Percentiles rank a stretch among this genome's conserved stretches.
These are phyloP conservation scores for Saccharomycopsis sp. DNA, from an alignment of 805 yeast genomes.

Conservation along the genomic window DNA sequence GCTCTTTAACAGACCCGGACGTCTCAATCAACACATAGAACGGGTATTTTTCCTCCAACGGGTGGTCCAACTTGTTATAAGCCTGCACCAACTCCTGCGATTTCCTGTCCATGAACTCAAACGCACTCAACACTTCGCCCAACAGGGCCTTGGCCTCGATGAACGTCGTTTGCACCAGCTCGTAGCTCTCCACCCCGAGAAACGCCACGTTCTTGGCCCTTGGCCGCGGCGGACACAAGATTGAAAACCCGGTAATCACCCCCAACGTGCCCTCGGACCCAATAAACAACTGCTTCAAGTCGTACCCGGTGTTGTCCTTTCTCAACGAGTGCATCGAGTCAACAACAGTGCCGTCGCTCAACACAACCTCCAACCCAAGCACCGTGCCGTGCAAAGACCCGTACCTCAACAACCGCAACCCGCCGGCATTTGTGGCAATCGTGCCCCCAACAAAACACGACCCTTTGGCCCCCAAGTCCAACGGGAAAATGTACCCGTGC, in stretches of 20 bases:
- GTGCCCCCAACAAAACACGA: constrained; percentile 94
- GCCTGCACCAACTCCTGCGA: constrained; percentile 57
- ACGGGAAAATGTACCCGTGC: constrained; percentile 82
- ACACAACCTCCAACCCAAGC: constrained; percentile 84
- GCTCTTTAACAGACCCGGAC: constrained; percentile 89
- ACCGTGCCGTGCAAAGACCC: constrained; percentile 92
- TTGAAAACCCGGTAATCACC: constrained; percentile 80
- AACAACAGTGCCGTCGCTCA: constrained; percentile 71
- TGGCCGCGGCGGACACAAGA: constrained; percentile 85
- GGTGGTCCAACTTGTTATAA: constrained; percentile 55
- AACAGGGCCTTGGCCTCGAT: constrained; percentile 69
- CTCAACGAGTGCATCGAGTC: constrained; percentile 77
- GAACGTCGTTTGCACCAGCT: constrained; percentile 76
- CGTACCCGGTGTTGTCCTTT: constrained; percentile 94
- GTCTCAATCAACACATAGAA: constrained; percentile 91
- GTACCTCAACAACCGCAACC: constrained; percentile 74
- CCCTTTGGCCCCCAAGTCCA: constrained; percentile 94
- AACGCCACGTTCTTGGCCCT: constrained; percentile 80
- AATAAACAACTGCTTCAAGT: constrained; percentile 82
- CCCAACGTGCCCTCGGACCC: constrained; percentile 95
- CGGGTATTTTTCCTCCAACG: constrained; percentile 76
- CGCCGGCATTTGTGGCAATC: constrained; percentile 95
- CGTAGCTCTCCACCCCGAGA: constrained; percentile 72
- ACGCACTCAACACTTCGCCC: constrained; percentile 81
- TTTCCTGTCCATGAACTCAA: constrained; percentile 83